Percentiles rank a stretch among this genome's conserved stretches.
Conservation (phyloP, 345 rosid species). For the Brassica cretica region DNA sequence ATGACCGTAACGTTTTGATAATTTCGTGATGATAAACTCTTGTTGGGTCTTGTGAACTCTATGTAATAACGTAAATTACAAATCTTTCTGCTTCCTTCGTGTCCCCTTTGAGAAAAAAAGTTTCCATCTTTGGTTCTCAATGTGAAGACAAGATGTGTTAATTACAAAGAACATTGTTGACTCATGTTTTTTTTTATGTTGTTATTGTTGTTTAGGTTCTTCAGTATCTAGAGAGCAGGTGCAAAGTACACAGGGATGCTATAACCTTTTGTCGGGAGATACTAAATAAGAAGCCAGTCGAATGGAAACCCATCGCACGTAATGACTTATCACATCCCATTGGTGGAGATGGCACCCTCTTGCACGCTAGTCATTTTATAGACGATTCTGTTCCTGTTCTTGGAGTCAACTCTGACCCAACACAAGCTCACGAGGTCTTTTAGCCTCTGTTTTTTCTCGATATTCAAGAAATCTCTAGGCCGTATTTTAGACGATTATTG, state of each 20-base stretch:
- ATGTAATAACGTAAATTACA: neutral
- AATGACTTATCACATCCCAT: constrained; percentile 53
- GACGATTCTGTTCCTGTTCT: constrained; percentile 73
- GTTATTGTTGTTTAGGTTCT: constrained; percentile 42
- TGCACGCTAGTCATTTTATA: constrained; percentile 88
- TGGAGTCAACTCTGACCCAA: constrained; percentile 95
- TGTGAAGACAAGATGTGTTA: neutral
- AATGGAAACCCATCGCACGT: constrained; percentile 67
- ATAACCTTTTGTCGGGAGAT: constrained; percentile 66
- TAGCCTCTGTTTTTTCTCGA: neutral
- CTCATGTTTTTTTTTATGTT: neutral
- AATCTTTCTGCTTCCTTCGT: constrained; percentile 4
- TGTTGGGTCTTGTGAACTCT: neutral
- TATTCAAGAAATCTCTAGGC: too few relatives aligned
- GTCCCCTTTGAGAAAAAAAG: neutral
- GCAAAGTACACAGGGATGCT: constrained; percentile 68
- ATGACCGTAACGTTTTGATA: neutral
- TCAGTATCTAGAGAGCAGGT: constrained; percentile 66
- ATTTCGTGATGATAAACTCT: neutral
- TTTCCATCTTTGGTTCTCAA: neutral
- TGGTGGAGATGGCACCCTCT: constrained; percentile 94
- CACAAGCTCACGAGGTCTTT: constrained; percentile 68
- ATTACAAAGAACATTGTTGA: neutral
- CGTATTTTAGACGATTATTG: too few relatives aligned
- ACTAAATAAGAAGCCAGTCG: constrained; percentile 60